Evolutionary conservation across 2,329 filamentous ascomycete genomes (phyloP), one percentile per base, ranked within the genome.

Genomic region (Colletotrichum sp.): DNA sequence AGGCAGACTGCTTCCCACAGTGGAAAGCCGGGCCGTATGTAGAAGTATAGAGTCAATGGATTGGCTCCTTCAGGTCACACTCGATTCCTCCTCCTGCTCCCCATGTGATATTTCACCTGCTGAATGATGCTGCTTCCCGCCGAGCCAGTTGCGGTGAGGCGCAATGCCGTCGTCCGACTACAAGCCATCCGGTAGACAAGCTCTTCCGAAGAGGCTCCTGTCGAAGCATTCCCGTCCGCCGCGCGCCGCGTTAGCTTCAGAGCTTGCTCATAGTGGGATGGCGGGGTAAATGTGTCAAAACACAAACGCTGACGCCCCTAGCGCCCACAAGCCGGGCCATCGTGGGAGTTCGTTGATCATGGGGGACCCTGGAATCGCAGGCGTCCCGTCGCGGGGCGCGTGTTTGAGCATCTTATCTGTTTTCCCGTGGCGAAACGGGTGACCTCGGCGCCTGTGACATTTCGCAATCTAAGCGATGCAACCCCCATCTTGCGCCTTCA

Each of bases 11-110:
- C 39, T 39, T 73, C 73, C 69, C 5, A 60, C 36, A 48, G 39
- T 48, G 63, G 73, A 65, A 75, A 57, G 68, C 69, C 73, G 57
- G 73, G 70, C 73, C 43, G 64, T 75, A 52, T 75, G 73, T 75
- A 75, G 73, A 75, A 68, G 32, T 65, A 73, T 59, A 59, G 55
- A 75, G 63, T 68, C 73, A 73, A 72, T 73, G 57, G 43, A 65
- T 30, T 73, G 73, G 59, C 73, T 73, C 70, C 24, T 39, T 48
- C 59, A 68, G 30, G 34, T 59, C 39, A 32, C 57, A 48, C 63
- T 30, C 28, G 30, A 21, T 13, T 32, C 14, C 28, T 55, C 36
- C 21, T 30, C 13, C 16, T 28, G n/a, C 18, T 34, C 10, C 24
- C 21, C 64, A 52, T 26, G 64, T 55, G 64, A 67, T 52, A 16